Conservation (phyloP, 2,329 filamentous ascomycete genomes). For the Sclerotinia spermophila region DNA sequence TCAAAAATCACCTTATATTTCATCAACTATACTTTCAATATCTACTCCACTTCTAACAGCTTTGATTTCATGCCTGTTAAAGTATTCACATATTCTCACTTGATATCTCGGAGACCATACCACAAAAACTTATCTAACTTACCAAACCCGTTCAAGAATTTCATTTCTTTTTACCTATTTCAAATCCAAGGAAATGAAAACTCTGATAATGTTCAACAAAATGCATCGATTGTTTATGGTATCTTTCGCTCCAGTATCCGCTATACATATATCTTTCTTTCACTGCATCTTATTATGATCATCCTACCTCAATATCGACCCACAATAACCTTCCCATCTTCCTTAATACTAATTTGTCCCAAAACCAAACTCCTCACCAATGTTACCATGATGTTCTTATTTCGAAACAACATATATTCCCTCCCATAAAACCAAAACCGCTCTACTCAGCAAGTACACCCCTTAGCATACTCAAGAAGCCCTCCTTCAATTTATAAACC, state of each 20-base stretch:
- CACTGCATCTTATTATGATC: not conserved
- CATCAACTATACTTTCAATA: not conserved
- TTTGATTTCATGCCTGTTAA: not conserved
- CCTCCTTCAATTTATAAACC: conserved; percentile 73
- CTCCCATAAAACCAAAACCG: not conserved
- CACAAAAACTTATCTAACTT: not conserved
- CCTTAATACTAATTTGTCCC: not conserved
- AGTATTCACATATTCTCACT: not conserved
- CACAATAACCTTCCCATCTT: not conserved
- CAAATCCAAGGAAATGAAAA: not conserved
- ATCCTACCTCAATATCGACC: not conserved
- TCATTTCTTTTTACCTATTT: not conserved
- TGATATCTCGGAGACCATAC: not conserved
- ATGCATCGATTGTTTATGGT: not conserved
- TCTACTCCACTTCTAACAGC: not conserved
- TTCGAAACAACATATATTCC: not conserved
- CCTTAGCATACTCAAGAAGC: conserved; percentile 78
- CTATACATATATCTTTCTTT: not conserved
- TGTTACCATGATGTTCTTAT: not conserved
- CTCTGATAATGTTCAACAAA: not conserved
- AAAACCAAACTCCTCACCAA: not conserved
- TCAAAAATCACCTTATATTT: not conserved
- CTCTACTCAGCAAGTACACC: conserved; percentile 72
- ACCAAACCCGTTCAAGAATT: not conserved
- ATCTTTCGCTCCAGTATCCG: not conserved